A percentile compares a stretch with the other conserved stretches of the same genome.
phyloP scores from a whole-genome alignment of 2,329 filamentous ascomycete genomes.

The Colletotrichum musae region DNA sequence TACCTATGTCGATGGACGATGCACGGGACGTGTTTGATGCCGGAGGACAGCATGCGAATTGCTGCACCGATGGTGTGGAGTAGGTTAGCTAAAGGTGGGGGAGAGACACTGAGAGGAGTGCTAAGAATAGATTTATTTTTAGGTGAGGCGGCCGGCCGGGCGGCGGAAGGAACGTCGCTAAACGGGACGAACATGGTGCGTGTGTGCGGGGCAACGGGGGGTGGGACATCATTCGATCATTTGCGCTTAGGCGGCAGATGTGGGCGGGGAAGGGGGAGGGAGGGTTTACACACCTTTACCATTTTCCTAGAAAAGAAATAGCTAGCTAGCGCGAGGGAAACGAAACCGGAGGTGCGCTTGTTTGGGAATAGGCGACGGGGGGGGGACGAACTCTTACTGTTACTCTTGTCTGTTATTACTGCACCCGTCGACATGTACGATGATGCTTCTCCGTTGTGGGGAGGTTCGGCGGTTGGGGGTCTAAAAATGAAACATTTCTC shows the following conservation, averaged over 20 bases:
- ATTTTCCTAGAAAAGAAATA: neutral
- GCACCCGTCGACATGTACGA: too few relatives aligned
- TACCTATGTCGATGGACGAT: neutral
- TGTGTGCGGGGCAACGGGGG: conserved; percentile 2
- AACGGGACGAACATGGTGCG: conserved; percentile 27
- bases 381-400: neutral
- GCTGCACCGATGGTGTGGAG: neutral
- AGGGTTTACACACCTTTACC: too few relatives aligned
- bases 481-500: conserved; percentile 33
- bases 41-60: neutral
- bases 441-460: neutral
- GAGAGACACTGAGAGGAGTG: neutral
- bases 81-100: neutral
- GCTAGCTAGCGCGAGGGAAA: too few relatives aligned
- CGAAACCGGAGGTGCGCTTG: conserved; percentile 11
- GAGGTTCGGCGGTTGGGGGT: conserved; percentile 19
- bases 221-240: neutral
- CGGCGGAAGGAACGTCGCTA: conserved; percentile 15
- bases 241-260: conserved; percentile 22
- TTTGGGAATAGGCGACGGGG: conserved; percentile 11
- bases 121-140: conserved; percentile 37
- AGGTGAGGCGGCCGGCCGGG: conserved; percentile 10
- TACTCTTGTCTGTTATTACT: neutral
- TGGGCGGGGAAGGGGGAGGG: neutral
- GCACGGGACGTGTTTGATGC: conserved; percentile 14